A percentile compares a stretch with the other conserved stretches of the same genome.
Conservation (phyloP, 2,329 filamentous ascomycete species). For the Lizonia empirigonia region DNA sequence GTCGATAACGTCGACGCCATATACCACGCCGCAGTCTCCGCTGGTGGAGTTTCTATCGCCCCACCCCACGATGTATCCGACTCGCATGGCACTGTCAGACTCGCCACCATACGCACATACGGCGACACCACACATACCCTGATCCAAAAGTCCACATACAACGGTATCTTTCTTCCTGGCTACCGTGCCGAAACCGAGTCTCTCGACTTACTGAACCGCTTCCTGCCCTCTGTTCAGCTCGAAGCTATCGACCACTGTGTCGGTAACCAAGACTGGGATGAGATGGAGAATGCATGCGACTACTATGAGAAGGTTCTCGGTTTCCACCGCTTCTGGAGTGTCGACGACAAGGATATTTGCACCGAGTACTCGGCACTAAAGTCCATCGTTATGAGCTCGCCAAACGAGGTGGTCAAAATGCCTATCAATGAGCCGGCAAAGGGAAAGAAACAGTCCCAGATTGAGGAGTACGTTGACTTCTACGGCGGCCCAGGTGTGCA, state of each 20-base stretch:
- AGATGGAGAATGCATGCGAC: conserved; percentile 72
- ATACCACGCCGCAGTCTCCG: conserved; percentile 72
- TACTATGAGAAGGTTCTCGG: conserved; percentile 87
- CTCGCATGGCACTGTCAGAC: conserved; percentile 69
- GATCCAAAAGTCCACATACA: conserved; percentile 73
- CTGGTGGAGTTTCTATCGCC: conserved; percentile 67
- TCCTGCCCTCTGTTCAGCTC: conserved; percentile 69
- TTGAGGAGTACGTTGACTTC: conserved; percentile 86
- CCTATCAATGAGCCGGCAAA: conserved; percentile 95
- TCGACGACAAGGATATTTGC: conserved; percentile 91
- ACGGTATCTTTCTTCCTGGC: conserved; percentile 80
- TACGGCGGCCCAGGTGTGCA: conserved; percentile 90
- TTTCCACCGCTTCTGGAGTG: conserved; percentile 97
- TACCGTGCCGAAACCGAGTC: conserved; percentile 63
- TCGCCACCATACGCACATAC: conserved; percentile 86
- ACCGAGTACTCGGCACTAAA: conserved; percentile 90
- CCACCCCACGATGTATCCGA: conserved; percentile 61
- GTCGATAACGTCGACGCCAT: conserved; percentile 87
- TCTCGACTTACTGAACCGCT: conserved; percentile 54
- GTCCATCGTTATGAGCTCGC: conserved; percentile 87
- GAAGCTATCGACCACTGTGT: conserved; percentile 93
- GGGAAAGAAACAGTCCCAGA: conserved; percentile 90
- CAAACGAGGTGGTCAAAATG: conserved; percentile 91
- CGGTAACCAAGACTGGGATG: conserved; percentile 94
- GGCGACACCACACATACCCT: conserved; percentile 95